Evolutionary conservation across 2,329 filamentous ascomycete genomes (phyloP), one percentile per base, ranked within the genome.

Genomic region (Ophiocordyceps sinensis): DNA sequence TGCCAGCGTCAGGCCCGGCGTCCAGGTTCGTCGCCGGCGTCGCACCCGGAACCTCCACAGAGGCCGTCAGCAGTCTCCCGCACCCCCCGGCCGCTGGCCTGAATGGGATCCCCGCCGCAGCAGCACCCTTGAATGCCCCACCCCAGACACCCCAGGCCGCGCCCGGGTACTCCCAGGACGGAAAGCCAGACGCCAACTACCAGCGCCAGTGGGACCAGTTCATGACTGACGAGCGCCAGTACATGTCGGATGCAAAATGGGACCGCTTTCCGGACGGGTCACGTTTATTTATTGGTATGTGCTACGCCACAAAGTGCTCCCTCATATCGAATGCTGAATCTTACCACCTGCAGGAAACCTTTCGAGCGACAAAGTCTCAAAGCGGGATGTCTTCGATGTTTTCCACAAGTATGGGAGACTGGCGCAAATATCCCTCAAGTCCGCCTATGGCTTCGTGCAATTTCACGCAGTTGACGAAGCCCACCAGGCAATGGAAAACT

Each of bases 381-480:
- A 96, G 62, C 77, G 83, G 49, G 88, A 96, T 60, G 78, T 96
- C 9, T 96, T 94, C 62, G 82, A 94, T 55, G 72, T 89, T 15
- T 96, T 98, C 56, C 79, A 87, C 55, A 74, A 72, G 43, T 88
- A 86, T 56, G 91, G 91, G 41, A 81, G 80, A 45, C 68, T 98
- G 37, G 89, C 88, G 2, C 91, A 98, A 58, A 91, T 96, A 45
- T 94, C 87, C 1, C 85, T 96, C 51, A 96, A 96, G 61, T 87
- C 91, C 49, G 88, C 88, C 2, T 96, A 94, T 61, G 91, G 91
- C 2, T 98, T 96, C 56, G 87, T 96, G 30, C 91, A 96, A 57
- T 98, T 93, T 49, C 73, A 94, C 49, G 80, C 85, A 28, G 66
- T 79, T 4, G 69, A 73, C 3, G 81, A 89, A 53, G 94, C 87